Evolutionary conservation across 495 filamentous ascomycete genomes (phyloP).

Genomic region (Penicillium verhagenii): DNA sequence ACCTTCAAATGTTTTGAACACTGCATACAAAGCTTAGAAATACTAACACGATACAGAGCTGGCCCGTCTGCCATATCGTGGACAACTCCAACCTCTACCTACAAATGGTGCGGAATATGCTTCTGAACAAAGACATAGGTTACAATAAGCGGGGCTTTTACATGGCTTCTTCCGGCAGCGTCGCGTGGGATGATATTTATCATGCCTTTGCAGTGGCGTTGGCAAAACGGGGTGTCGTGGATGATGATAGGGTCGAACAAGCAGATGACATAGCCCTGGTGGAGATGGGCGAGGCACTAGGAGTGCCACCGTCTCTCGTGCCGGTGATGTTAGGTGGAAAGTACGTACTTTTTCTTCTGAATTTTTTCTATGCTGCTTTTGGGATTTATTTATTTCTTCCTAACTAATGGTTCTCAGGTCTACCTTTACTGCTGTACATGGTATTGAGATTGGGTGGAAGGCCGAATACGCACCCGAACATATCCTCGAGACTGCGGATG

Average conservation of each 20-base stretch:
- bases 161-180: slow-evolving; percentile 44
- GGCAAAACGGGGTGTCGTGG: slow-evolving; percentile 34
- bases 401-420: neutral
- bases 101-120: slow-evolving; percentile 41
- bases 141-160: slow-evolving; percentile 48
- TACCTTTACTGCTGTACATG: slow-evolving; percentile 27
- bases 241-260: slow-evolving; percentile 26
- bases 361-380: neutral
- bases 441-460: slow-evolving; percentile 42
- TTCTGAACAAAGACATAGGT: slow-evolving; percentile 32
- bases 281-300: slow-evolving; percentile 38
- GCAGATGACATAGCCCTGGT: slow-evolving; percentile 33
- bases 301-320: slow-evolving; percentile 30
- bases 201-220: slow-evolving; percentile 37
- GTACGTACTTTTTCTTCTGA: slow-evolving; percentile 32
- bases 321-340: slow-evolving; percentile 37
- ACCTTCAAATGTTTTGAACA: neutral
- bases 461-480: slow-evolving; percentile 35
- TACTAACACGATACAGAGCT: slow-evolving; percentile 28
- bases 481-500: slow-evolving; percentile 38
- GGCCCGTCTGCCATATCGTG: slow-evolving; percentile 48
- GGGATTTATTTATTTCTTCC: no score
- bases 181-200: slow-evolving; percentile 51
- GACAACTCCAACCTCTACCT: slow-evolving; percentile 47
- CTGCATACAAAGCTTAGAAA: neutral